These are phyloP conservation scores for Talaromyces sp. DNA, from an alignment of 2,329 filamentous ascomycete species.

Conservation along the genomic window DNA sequence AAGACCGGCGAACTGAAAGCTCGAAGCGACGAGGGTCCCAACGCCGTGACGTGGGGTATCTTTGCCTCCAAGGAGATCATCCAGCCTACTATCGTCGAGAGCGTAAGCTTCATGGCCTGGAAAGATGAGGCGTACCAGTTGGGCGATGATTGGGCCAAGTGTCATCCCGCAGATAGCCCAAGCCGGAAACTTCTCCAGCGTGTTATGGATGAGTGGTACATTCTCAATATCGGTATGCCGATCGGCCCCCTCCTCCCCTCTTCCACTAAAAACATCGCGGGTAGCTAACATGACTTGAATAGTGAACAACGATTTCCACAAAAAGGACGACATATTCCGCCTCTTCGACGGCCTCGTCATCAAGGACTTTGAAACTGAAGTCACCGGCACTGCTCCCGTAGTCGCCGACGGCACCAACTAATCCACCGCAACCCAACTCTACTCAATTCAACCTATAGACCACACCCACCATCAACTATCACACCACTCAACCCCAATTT, in stretches of 20 bases:
- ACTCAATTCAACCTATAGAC: background rate
- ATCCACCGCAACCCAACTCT: background rate
- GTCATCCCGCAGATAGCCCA: constrained; percentile 72
- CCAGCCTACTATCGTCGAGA: constrained; percentile 99
- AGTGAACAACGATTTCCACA: constrained; percentile 98
- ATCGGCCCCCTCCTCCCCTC: background rate
- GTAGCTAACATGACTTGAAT: background rate
- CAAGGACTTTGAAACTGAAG: constrained; percentile 38
- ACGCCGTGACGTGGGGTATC: constrained; percentile 99
- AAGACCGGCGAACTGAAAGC: constrained; percentile 78
- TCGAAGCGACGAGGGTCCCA: constrained; percentile 81
- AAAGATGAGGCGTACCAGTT: constrained; percentile 96
- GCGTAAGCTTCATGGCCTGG: constrained; percentile 96
- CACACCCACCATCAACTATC: background rate
- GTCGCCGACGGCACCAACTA: constrained; percentile 21
- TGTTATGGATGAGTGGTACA: constrained; percentile 86
- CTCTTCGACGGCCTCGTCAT: constrained; percentile 72
- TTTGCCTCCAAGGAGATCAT: constrained; percentile 99
- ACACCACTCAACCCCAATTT: background rate
- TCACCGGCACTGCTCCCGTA: constrained; percentile 26
- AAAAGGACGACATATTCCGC: constrained; percentile 75
- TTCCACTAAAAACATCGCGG: background rate
- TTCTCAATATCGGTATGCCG: constrained; percentile 85
- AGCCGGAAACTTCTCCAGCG: constrained; percentile 77
- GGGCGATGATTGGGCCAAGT: constrained; percentile 90